Conservation (phyloP, 2,329 filamentous ascomycete species). For the Chrysosporium keratinophilum region DNA sequence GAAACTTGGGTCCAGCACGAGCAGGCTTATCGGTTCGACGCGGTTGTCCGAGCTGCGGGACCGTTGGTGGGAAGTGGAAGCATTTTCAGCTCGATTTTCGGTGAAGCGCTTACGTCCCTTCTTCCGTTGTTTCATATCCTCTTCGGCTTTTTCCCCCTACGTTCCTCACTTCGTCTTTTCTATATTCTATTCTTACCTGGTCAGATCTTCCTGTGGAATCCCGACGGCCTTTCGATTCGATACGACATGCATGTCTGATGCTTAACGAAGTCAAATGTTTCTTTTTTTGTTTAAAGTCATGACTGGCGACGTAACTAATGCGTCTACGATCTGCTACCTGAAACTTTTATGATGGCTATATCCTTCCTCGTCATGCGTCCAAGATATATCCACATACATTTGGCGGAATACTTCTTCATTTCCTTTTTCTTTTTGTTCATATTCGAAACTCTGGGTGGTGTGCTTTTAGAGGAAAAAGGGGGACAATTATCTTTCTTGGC, state of each 20-base stretch:
- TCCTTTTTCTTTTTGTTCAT: no score
- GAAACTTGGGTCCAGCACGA: conserved; percentile 22
- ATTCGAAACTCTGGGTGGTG: no score
- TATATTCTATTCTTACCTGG: neutral
- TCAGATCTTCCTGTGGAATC: neutral
- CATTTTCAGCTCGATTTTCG: conserved; percentile 40
- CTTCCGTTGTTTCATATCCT: neutral
- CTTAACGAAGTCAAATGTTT: neutral
- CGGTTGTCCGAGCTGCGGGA: conserved; percentile 39
- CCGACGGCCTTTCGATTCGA: neutral
- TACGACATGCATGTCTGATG: neutral
- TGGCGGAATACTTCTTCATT: no score
- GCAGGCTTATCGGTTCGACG: conserved; percentile 31
- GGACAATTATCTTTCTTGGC: no score
- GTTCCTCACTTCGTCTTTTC: neutral
- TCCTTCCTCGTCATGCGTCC: no score
- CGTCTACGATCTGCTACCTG: neutral
- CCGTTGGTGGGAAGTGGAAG: conserved; percentile 40
- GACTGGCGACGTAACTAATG: neutral
- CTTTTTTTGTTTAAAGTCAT: neutral
- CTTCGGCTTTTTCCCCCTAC: neutral
- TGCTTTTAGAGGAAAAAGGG: no score
- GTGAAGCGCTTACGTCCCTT: conserved; percentile 21
- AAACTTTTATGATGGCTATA: neutral
- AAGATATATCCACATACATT: no score